Base-by-base conservation (phyloP, 179 eudicot genomes). In the Gypsophila paniculata region DNA sequence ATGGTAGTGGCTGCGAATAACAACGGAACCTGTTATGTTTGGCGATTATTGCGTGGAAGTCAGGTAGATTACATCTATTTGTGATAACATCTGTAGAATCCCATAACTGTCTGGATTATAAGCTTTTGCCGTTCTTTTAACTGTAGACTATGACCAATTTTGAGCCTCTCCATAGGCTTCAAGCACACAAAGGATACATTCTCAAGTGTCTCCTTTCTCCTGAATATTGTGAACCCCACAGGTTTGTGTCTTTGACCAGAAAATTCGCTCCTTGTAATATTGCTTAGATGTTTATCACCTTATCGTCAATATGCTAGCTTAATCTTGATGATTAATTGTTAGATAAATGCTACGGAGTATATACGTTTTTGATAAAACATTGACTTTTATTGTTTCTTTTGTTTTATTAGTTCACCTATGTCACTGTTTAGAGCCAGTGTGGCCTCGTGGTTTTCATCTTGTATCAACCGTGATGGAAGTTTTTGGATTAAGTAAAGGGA, bases 1-100 rank as follows among this genome's bases (percentile, higher is more conserved):
- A 85, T 94, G 86, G 96, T 91, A 29, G 97, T 91, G 70, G 99
- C 99, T 78, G 99, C 99, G 72, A 94, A 94, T 70, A 94, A 88
- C 64, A 74, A 86, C 34, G 99, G 99, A 52, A 94, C 96, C 62
- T 94, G 99, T 71, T 94, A 89, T 65, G 96, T 94, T 64, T 94
- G 97, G 99, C 96, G 97, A 58, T 85, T 94, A 84, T 73, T 91
- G 77, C 84, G 81, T 14, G 96, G 94, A 55, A 88, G 88, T 38
- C 96, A 94, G 94, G 99, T 85, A 64, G 66, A 11, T 46, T 12
- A 51, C 39, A 29, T 17, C 10, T 22, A 18, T 53, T 34, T 61
- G 25, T 34, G 29, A 3, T 72, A 8, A 29, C 17, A 71, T 5
- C 22, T 21, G n/a, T 65, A 4, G 58, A 13, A 19, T 14, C 11